phyloP scores from a whole-genome alignment of 2,329 filamentous ascomycete genomes.

The Xylaria sp. region DNA sequence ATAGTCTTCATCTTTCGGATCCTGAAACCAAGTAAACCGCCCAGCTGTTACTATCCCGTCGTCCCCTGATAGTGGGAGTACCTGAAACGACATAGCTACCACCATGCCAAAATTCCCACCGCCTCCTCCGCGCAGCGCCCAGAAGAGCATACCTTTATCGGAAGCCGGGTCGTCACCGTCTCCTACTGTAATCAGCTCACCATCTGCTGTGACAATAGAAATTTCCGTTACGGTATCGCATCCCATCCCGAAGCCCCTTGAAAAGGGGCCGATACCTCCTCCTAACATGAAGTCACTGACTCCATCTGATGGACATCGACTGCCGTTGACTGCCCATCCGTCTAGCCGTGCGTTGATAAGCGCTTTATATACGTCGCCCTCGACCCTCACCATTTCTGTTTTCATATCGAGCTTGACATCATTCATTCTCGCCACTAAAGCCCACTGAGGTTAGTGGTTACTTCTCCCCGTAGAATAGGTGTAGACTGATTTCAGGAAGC shows the following conservation, averaged over 20 bases:
- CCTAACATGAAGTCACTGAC: constrained; percentile 23
- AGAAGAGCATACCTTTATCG: constrained; percentile 51
- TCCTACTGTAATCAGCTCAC: background rate
- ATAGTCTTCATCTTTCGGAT: constrained; percentile 24
- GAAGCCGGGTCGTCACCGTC: constrained; percentile 36
- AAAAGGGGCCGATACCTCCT: constrained; percentile 20
- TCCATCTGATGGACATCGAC: constrained; percentile 42
- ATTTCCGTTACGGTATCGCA: constrained; percentile 10
- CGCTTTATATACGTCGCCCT: constrained; percentile 50
- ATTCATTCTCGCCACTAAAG: constrained; percentile 45
- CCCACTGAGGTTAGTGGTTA: background rate
- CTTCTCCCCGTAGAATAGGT: background rate
- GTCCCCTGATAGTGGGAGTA: constrained; percentile 33
- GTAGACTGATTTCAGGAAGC: background rate
- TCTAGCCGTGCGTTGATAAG: constrained; percentile 44
- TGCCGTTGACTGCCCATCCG: constrained; percentile 47
- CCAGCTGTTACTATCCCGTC: constrained; percentile 43
- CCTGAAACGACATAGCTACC: constrained; percentile 46
- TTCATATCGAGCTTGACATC: constrained; percentile 42
- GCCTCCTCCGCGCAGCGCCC: constrained; percentile 55
- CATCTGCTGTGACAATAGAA: constrained; percentile 12
- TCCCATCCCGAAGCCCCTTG: constrained; percentile 25
- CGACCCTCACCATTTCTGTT: constrained; percentile 37
- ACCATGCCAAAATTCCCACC: constrained; percentile 56
- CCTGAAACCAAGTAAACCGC: constrained; percentile 42